Percentiles rank a stretch among this genome's conserved stretches.
Evolutionary conservation across 139 green algal genomes (phyloP).

Genomic region (Microglena sp.): DNA sequence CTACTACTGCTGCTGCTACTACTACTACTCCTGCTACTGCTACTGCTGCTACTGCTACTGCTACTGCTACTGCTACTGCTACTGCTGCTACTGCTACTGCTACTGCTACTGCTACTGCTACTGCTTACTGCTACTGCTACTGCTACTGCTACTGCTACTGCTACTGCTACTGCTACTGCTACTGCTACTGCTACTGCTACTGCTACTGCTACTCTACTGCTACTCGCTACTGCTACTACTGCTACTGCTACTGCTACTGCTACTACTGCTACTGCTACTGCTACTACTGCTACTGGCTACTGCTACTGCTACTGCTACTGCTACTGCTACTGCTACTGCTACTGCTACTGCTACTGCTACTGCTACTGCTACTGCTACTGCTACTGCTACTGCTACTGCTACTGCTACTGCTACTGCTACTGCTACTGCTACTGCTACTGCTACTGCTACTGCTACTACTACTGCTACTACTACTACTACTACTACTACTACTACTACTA

Average conservation of each 20-base stretch:
- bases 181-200: slow-evolving; percentile 4
- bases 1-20: not conserved
- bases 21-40: not conserved
- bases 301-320: slow-evolving; percentile 5
- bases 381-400: slow-evolving; percentile 9
- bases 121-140: not conserved
- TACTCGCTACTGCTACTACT: not conserved
- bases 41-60: not conserved
- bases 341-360: not conserved
- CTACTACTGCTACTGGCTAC: not conserved
- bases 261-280: not conserved
- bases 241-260: not conserved
- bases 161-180: not conserved
- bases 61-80: not conserved
- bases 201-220: not conserved
- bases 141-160: slow-evolving; percentile 1
- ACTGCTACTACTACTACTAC: not conserved
- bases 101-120: not conserved
- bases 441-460: slow-evolving; percentile 10
- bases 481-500: too few species aligned
- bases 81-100: not conserved
- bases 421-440: slow-evolving; percentile 3
- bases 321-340: not conserved
- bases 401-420: slow-evolving; percentile 7
- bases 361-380: slow-evolving; percentile 7